A percentile compares a stretch with the other conserved stretches of the same genome.
Evolutionary conservation across 2,329 filamentous ascomycete genomes (phyloP).

Genomic region (Colletotrichum cordylinicola): DNA sequence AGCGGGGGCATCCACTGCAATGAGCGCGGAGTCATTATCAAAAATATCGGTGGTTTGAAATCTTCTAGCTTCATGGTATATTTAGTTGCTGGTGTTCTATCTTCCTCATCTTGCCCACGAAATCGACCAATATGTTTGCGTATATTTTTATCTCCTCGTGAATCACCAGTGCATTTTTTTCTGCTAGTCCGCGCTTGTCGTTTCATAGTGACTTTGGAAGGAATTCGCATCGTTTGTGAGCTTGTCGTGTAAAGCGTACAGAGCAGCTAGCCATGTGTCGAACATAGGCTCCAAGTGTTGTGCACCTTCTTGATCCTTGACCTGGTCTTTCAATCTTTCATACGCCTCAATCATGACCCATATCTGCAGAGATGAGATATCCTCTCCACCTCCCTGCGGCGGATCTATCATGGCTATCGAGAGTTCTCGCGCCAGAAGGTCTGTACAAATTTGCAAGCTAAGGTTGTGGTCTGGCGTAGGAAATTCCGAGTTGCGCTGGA

Average conservation of each 20-base stretch:
- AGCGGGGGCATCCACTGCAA: not conserved
- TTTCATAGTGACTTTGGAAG: slow-evolving; percentile 27
- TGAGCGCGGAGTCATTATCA: not conserved
- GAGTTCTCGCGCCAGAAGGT: slow-evolving; percentile 56
- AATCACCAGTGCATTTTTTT: not conserved
- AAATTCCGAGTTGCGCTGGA: not conserved
- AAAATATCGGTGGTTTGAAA: not conserved
- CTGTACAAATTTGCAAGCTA: slow-evolving; percentile 55
- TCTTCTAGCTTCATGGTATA: not conserved
- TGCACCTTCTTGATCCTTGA: slow-evolving; percentile 30
- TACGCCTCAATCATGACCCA: slow-evolving; percentile 66
- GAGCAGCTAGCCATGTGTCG: slow-evolving; percentile 55
- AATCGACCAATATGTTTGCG: not conserved
- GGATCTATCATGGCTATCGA: slow-evolving; percentile 43
- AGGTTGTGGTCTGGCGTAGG: slow-evolving; percentile 35
- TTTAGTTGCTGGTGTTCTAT: not conserved
- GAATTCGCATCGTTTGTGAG: slow-evolving; percentile 35
- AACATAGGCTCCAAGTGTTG: slow-evolving; percentile 47
- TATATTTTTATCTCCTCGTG: not conserved
- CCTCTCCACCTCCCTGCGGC: slow-evolving; percentile 28
- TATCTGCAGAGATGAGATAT: slow-evolving; percentile 54
- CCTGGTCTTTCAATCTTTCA: slow-evolving; percentile 54
- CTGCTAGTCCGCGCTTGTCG: slow-evolving; percentile 6
- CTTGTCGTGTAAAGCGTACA: slow-evolving; percentile 52
- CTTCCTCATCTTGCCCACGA: not conserved